Base-by-base conservation (phyloP, 2,329 filamentous ascomycete genomes). In the Cytospora schulzeri region DNA sequence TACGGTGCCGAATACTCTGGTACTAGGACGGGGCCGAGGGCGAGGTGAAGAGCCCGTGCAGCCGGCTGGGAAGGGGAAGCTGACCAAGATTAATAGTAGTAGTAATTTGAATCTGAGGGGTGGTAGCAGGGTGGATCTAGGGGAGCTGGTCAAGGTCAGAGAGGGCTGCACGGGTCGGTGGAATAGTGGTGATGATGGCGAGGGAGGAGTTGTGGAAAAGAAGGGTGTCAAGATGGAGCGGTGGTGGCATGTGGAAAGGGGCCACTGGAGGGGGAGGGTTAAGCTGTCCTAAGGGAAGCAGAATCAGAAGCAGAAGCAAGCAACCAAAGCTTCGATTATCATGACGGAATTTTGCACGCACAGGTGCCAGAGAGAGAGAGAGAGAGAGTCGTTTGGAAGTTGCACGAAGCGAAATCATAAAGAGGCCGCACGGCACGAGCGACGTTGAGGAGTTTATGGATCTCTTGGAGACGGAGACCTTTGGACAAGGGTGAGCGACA, bases 191-290 rank as follows among this genome's bases (percentile, higher is more conserved):
- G 22, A 67, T 58, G 68, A 64, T 45, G 68, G 66, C 2, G 62
- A 60, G 9, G 57, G n/a, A 2, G 41, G 67, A 4, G 41, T 67
- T 35, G 62, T 71, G 31, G 73, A 73, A 41, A 76, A 76, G 69
- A 76, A 75, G 70, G 75, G 75, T 58, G 38, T 51, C 35, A 56
- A 53, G 48, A 38, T 41, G 11, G 68, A 66, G 60, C 62, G 74
- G 48, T 77, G 75, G 75, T 72, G 68, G 70, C 76, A 77, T 66
- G 70, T 72, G 8, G 76, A 77, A 59, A 68, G 76, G 51, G 73
- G 73, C 2, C 63, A 73, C n/a, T 75, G 75, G 75, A 70, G 64
- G 35, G 69, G 62, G 3, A 51, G 59, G 3, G 68, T 73, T 15
- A 66, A 64, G 51, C 67, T 74, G 51, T 74, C 71, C 22, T 75